Conservation (phyloP, 2,329 filamentous ascomycete genomes). For the Talaromyces verruculosus region DNA sequence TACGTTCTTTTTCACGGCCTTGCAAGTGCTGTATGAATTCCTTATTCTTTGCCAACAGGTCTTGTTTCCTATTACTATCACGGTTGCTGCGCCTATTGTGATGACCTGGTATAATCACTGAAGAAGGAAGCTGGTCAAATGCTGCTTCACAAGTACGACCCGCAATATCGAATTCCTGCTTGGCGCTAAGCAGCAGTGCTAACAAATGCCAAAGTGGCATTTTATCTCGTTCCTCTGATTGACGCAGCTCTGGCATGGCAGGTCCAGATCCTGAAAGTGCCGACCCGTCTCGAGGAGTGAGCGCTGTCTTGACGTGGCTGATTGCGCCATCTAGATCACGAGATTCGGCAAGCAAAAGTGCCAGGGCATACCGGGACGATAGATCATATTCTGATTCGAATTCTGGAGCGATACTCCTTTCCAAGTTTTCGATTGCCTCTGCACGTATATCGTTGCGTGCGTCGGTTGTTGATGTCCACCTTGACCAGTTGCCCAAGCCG, state of each 20-base stretch:
- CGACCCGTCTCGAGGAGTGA: conserved; percentile 40
- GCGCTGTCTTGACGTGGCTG: conserved; percentile 73
- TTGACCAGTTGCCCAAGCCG: conserved; percentile 83
- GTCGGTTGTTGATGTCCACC: conserved; percentile 72
- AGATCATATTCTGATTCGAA: conserved; percentile 67
- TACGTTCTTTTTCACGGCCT: conserved; percentile 76
- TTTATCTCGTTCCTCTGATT: conserved; percentile 47
- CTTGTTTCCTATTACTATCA: conserved; percentile 22
- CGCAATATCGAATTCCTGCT: conserved; percentile 80
- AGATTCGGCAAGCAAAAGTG: conserved; percentile 82
- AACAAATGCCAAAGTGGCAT: conserved; percentile 91
- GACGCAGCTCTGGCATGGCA: conserved; percentile 28
- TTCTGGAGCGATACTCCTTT: conserved; percentile 68
- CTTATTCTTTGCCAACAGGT: conserved; percentile 33
- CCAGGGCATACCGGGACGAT: conserved; percentile 76
- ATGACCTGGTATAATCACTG: conserved; percentile 67
- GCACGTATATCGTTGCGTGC: conserved; percentile 70
- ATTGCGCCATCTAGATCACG: conserved; percentile 78
- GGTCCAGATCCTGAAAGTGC: conserved; percentile 36
- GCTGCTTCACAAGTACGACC: conserved; percentile 82
- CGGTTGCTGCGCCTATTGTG: conserved; percentile 46
- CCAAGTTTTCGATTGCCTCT: conserved; percentile 73
- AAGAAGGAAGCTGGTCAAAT: conserved; percentile 82
- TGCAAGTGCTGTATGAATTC: conserved; percentile 76
- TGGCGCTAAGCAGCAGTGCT: conserved; percentile 78